Evolutionary conservation across 805 yeast genomes (phyloP).

Genomic region (Yarrowia sp.): DNA sequence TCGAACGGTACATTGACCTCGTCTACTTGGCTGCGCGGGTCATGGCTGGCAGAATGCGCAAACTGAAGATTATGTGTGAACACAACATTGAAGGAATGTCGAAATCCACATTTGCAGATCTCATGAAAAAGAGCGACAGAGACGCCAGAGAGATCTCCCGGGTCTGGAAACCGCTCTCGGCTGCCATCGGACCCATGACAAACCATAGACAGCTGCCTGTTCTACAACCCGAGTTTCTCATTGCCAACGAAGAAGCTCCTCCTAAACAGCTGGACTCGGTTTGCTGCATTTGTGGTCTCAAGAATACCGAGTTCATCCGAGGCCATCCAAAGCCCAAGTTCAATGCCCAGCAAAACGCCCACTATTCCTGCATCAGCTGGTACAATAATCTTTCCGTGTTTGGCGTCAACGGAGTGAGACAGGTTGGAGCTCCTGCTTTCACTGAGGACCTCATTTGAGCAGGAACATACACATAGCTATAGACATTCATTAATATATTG

Average conservation of each 20-base stretch:
- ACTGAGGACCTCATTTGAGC: slow-evolving; percentile 3
- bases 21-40: slow-evolving; percentile 43
- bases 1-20: slow-evolving; percentile 43
- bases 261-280: slow-evolving; percentile 28
- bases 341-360: slow-evolving; percentile 41
- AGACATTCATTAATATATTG: slow-evolving; percentile 20
- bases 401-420: slow-evolving; percentile 26
- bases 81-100: slow-evolving; percentile 12
- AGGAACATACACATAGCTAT: neutral
- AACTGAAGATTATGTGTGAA: slow-evolving; percentile 31
- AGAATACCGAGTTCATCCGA: slow-evolving; percentile 43
- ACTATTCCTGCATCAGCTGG: slow-evolving; percentile 42
- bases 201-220: slow-evolving; percentile 40
- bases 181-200: slow-evolving; percentile 41
- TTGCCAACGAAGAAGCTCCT: slow-evolving; percentile 2
- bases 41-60: slow-evolving; percentile 45
- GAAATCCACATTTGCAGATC: neutral
- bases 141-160: slow-evolving; percentile 44
- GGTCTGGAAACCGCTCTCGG: slow-evolving; percentile 42
- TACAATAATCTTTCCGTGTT: slow-evolving; percentile 44
- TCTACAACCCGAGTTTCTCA: slow-evolving; percentile 38
- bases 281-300: slow-evolving; percentile 45
- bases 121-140: slow-evolving; percentile 41
- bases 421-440: neutral
- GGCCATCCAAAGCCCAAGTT: slow-evolving; percentile 42